Base-by-base conservation (phyloP, 1,139 yeast species). In the Taphrina wiesneri region DNA sequence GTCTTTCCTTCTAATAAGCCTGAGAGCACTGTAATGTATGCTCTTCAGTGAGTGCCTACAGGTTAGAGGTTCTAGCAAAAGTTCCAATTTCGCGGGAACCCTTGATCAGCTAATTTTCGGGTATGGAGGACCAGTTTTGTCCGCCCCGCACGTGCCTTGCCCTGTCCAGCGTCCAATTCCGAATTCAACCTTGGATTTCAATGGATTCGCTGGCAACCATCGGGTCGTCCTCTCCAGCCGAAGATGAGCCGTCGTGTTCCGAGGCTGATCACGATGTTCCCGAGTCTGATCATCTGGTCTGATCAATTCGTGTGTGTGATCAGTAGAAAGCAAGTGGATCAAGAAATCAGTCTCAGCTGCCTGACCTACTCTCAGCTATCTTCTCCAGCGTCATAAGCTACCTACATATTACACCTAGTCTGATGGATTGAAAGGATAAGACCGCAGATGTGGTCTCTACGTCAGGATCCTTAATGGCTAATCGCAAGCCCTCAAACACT, bases 51-150 rank as follows among this genome's bases (percentile, higher is more conserved):
- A 17, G 36, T 28, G 54, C 54, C 21, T 39, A 28, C 54, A 28
- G 54, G 54, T 25, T 49, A 30, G 54, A 49, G 54, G 54, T 26
- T 17, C 54, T 49, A 36, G 36, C 54, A 49, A 49, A 49, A 49
- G 54, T 49, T 49, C 54, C 54, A 49, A 49, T 49, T 49, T 28
- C 54, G 36, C 54, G 54, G 54, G 36, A 49, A 49, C 54, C 36
- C 54, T 49, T 49, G 54, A 49, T 49, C 54, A 49, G 54, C 54
- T 36, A 49, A 49, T 49, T 49, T 49, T 49, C 54, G 36, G 54
- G 36, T 23, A 28, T 21, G 28, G 49, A 45, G 25, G 49, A 28
- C 17, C 17, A 45, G 49, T 23, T 9, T 21, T 7, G 49, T 21
- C 49, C 49, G 49, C 6, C 7, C 3, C 7, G 49, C 49, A 45